Base-by-base conservation (phyloP, 2,329 filamentous ascomycete species). In the Amylocarpus encephaloides region DNA sequence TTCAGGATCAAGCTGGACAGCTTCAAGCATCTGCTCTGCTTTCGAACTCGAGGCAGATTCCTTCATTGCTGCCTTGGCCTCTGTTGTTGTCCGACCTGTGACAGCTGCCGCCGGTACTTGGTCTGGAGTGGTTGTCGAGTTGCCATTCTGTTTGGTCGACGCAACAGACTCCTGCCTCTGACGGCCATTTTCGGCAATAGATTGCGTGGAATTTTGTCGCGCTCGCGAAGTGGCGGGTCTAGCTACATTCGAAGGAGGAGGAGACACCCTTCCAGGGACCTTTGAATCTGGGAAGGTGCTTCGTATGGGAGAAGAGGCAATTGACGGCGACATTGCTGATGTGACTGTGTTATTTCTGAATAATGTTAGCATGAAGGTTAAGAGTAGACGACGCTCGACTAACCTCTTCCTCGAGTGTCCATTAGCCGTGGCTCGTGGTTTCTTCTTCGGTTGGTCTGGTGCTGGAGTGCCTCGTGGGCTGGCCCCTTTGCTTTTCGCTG, bases 331-430 rank as follows among this genome's bases (percentile, higher is more conserved):
- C 61, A 82, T 78, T 51, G 74, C 77, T 22, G 71, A 67, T 59
- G 66, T 73, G 59, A 67, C 68, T 54, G 74, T 71, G 58, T 73
- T 70, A 62, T 71, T 73, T 62, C 71, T 71, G 61, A 42, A 50
- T 34, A 22, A 35, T 39, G 46, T 63, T 42, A 63, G 57, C 36
- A 55, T 34, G 42, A 43, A 43, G 38, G 29, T 19, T 22, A 42
- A 32, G 4, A 35, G 2, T 19, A 30, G 16, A 22, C 11, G 30
- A n/a, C 52, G 12, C 29, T 42, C 18, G 46, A 71, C 76, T 62
- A 76, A 87, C 86, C 82, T 92, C 91, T 67, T 95, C 71, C 92
- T 91, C 29, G 80, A 67, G 58, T 82, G 80, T n/a, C 80, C 76
- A 58, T 87, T 88, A 3, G 80, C 78, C 1, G 80, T 51, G 71